Percentiles rank a stretch among this genome's conserved stretches.
phyloP scores from a whole-genome alignment of 306 rosid species.

The Inga oerstediana region DNA sequence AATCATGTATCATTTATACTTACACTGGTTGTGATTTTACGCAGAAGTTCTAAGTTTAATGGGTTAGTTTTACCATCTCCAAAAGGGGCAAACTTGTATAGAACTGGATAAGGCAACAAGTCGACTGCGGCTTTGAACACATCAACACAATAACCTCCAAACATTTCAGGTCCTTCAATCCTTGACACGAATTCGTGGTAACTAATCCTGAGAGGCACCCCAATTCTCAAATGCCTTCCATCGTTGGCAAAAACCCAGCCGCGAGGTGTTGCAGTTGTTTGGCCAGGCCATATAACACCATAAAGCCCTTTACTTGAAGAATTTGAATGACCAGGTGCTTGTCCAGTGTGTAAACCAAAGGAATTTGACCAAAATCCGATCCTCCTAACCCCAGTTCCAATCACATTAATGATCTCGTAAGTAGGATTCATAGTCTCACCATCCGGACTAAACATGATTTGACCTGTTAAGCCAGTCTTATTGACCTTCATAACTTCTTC shows the following conservation, averaged over 20 bases:
- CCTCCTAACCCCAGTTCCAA: constrained; percentile 61
- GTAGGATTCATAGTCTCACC: constrained; percentile 57
- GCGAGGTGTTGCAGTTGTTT: constrained; percentile 58
- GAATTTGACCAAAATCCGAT: constrained; percentile 83
- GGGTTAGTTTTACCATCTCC: constrained; percentile 76
- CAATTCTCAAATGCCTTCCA: constrained; percentile 67
- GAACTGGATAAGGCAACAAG: constrained; percentile 69
- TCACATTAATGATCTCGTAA: constrained; percentile 71
- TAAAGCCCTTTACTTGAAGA: constrained; percentile 44
- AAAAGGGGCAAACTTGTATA: constrained; percentile 50
- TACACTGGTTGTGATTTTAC: constrained; percentile 55
- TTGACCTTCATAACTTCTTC: constrained; percentile 46
- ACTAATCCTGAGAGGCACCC: constrained; percentile 61
- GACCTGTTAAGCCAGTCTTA: constrained; percentile 68
- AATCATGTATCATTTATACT: constrained; percentile 34
- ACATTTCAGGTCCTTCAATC: constrained; percentile 46
- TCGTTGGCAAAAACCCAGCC: constrained; percentile 78
- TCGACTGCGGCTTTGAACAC: constrained; percentile 69
- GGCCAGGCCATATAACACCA: constrained; percentile 74
- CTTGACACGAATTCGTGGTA: constrained; percentile 56
- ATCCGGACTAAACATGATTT: constrained; percentile 43
- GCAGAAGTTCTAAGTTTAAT: constrained; percentile 50
- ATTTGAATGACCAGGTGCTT: constrained; percentile 39
- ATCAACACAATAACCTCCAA: constrained; percentile 74
- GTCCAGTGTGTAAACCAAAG: constrained; percentile 55